Evolutionary conservation across 2,329 filamentous ascomycete species (phyloP), one percentile per base, ranked within the genome.

Genomic region (Cercospora zeina): DNA sequence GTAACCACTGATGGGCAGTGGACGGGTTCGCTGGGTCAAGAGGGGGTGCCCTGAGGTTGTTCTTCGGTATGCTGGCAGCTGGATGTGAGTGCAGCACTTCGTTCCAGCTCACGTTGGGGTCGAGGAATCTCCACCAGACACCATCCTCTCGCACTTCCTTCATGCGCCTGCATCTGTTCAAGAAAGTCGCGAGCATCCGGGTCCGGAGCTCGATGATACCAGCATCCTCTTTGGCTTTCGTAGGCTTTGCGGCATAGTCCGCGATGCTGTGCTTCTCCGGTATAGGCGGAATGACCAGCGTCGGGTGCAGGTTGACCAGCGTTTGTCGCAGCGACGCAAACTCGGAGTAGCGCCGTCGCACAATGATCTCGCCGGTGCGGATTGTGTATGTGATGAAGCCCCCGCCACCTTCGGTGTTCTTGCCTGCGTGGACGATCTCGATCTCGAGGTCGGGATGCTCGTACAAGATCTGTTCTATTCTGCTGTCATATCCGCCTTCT

Each of bases 221-320:
- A 62, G 92, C 89, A 74, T 99, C 96, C 77, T 99, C 93, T 76
- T 97, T 99, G 16, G 96, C 96, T 72, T 93, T 97, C 37, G 95
- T 99, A 1, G 96, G 95, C 71, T 96, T 97, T 30, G 96, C 93
- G 14, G 95, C 95, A 74, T 99, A 99, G 76, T 99, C 95, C 64
- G 93, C 93, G 89, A 99, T 96, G 50, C 92, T 95, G 77, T 99
- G 95, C 77, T 99, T 99, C 79, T 99, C 96, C 21, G 95, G 95
- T 71, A 99, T 99, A 2, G 95, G 95, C 7, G 95, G 96, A 57
- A 99, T 90, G 71, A 99, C 90, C 45, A 99, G 83, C 0, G 95
- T 99, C 7, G 96, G 95, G 74, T 99, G 96, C 65, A 99, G 84
- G 70, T 90, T 89, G 51, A 93, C 92, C 30, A 99, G 84, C 2